Evolutionary conservation across 2,329 filamentous ascomycete genomes (phyloP), one percentile per base, ranked within the genome.

Genomic region (Tolypocladium ophioglossoides): DNA sequence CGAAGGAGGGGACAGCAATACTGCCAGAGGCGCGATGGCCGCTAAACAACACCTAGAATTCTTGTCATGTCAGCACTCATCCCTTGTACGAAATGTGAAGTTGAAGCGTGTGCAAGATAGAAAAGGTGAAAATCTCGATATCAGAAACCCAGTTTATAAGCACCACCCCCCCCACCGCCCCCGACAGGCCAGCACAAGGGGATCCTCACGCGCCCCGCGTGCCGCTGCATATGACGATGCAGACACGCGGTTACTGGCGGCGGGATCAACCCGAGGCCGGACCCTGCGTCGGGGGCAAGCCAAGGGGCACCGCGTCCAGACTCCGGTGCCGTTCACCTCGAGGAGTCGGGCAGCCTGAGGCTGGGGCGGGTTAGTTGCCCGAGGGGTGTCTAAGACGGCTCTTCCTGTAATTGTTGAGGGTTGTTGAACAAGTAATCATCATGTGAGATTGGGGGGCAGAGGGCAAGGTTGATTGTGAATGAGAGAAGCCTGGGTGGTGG

Each of bases 71-170:
- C 52, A 59, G 57, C 57, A 51, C 30, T 27, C 20, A 20, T 41
- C 3, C 18, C n/a, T 16, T 8, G n/a, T 16, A 18, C 48, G 11
- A 18, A 7, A 30, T 5, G 30, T 47, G 24, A 40, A 41, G 20
- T 11, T 22, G 50, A n/a, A 40, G 27, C 47, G 57, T 44, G 47
- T 5, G 39, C 49, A 35, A 56, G 20, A 14, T 50, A 44, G 20
- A 50, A 56, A 50, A 24, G 4, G 38, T 38, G 34, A 57, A 53
- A 55, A 65, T 65, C 63, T 70, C 65, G 58, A 64, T 62, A 62
- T 74, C 72, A 74, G 72, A 74, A 73, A 74, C 72, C 72, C 70
- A 65, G 58, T 62, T 67, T 74, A 72, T 70, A 74, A 74, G 72
- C 72, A 74, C 68, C 62, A 74, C 72, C 61, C 61, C 71, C 66